phyloP scores from a whole-genome alignment of 2,329 filamentous ascomycete genomes.

The Colletotrichum incanum region DNA sequence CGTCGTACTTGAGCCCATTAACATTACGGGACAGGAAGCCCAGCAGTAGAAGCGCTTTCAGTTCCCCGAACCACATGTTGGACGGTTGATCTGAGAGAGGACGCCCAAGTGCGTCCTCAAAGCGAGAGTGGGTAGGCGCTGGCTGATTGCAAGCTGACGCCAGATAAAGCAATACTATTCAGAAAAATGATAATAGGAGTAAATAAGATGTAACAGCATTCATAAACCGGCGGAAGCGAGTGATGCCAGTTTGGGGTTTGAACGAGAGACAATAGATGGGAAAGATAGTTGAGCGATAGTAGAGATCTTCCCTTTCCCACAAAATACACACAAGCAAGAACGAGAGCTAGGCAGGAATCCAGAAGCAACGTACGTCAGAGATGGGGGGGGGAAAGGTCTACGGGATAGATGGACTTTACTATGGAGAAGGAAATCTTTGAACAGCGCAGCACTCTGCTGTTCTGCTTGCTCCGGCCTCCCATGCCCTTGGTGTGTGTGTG shows the following conservation, averaged over 20 bases:
- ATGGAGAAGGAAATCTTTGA: slow-evolving; percentile 41
- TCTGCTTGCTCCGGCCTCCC: slow-evolving; percentile 5
- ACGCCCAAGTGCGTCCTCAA: slow-evolving; percentile 39
- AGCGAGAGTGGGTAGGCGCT: slow-evolving; percentile 33
- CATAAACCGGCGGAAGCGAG: slow-evolving; percentile 40
- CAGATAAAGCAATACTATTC: slow-evolving; percentile 13
- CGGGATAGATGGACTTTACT: slow-evolving; percentile 25
- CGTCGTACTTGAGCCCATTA: slow-evolving; percentile 49
- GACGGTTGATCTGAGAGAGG: slow-evolving; percentile 32
- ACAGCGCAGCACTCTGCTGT: neutral
- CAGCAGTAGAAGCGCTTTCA: slow-evolving; percentile 37
- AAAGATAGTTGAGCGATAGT: slow-evolving; percentile 38
- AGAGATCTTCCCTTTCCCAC: slow-evolving; percentile 38
- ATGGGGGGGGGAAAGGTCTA: slow-evolving; percentile 31
- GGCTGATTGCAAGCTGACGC: slow-evolving; percentile 29
- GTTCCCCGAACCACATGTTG: slow-evolving; percentile 39
- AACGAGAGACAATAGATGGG: slow-evolving; percentile 40
- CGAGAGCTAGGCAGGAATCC: slow-evolving; percentile 35
- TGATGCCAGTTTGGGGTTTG: slow-evolving; percentile 37
- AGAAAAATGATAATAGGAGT: slow-evolving; percentile 18
- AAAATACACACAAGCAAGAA: slow-evolving; percentile 35
- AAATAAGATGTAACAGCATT: slow-evolving; percentile 19
- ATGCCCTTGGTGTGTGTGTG: neutral
- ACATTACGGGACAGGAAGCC: slow-evolving; percentile 41
- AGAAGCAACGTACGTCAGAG: slow-evolving; percentile 42